These are phyloP conservation scores for Martensiomyces pterosporus DNA, from an alignment of 192 early-diverging fungal genomes.

Conservation along the genomic window DNA sequence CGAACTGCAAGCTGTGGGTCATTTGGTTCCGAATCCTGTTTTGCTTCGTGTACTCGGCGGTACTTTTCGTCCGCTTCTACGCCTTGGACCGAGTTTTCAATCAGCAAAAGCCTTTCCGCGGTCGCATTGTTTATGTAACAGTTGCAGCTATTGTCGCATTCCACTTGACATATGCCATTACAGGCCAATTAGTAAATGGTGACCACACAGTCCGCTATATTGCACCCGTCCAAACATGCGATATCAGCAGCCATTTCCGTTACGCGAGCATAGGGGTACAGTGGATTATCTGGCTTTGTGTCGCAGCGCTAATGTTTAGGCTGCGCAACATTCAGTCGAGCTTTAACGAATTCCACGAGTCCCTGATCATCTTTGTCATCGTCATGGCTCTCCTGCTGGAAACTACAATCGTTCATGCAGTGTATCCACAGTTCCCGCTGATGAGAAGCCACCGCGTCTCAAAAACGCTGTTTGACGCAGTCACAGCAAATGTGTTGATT, in stretches of 20 bases:
- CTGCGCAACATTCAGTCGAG: conserved; percentile 49
- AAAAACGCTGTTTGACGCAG: conserved; percentile 33
- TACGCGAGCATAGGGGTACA: conserved; percentile 21
- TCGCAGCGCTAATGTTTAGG: conserved; percentile 31
- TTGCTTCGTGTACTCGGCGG: conserved; percentile 23
- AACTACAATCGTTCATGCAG: conserved; percentile 29
- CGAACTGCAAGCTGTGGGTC: conserved; percentile 40
- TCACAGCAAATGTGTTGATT: conserved; percentile 26
- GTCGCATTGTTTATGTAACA: conserved; percentile 2
- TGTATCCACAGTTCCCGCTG: conserved; percentile 23
- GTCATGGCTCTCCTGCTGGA: conserved; percentile 27
- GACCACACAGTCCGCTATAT: neutral
- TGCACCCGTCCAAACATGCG: conserved; percentile 15
- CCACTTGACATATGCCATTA: conserved; percentile 15
- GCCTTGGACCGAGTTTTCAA: conserved; percentile 47
- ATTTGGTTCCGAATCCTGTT: conserved; percentile 40
- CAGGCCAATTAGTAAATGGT: too few species aligned
- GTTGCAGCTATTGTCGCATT: conserved; percentile 5
- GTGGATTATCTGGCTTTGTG: conserved; percentile 34
- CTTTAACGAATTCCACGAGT: conserved; percentile 49
- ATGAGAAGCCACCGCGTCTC: conserved; percentile 22
- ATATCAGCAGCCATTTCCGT: conserved; percentile 17
- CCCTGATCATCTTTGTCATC: conserved; percentile 26
- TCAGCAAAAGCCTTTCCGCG: conserved; percentile 43
- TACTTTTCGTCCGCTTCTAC: conserved; percentile 37